Evolutionary conservation across 805 yeast species (phyloP).

Genomic region (Metschnikowia reukaufii): DNA sequence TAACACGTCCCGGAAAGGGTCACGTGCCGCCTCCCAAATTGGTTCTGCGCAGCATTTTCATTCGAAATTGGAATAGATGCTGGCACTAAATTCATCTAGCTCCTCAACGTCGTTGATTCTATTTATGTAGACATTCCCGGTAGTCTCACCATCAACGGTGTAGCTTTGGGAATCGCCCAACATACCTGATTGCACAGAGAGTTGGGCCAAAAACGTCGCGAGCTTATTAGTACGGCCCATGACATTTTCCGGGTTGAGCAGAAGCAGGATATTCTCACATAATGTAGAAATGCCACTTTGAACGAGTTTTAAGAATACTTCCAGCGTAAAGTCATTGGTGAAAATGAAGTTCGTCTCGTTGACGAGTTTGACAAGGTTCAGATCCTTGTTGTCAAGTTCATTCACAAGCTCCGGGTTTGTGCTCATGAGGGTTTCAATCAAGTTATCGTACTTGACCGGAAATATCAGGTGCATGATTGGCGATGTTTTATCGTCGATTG

Average conservation of each 20-base stretch:
- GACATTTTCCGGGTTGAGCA: conserved; percentile 23
- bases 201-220: conserved; percentile 69
- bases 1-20: not conserved
- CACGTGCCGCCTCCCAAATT: too few relatives aligned
- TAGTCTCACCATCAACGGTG: conserved; percentile 25
- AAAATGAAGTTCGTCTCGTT: conserved; percentile 48
- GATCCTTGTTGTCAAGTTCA: conserved; percentile 37
- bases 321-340: conserved; percentile 30
- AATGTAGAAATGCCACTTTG: conserved; percentile 36
- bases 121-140: conserved; percentile 41
- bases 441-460: conserved; percentile 38
- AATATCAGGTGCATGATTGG: conserved; percentile 30
- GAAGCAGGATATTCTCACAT: conserved; percentile 30
- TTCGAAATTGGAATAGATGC: conserved; percentile 80
- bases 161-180: conserved; percentile 46
- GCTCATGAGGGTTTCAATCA: conserved; percentile 49
- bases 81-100: conserved; percentile 84
- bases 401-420: conserved; percentile 44
- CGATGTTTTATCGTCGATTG: conserved; percentile 17
- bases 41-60: conserved; percentile 18
- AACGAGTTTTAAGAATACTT: conserved; percentile 36
- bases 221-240: conserved; percentile 32
- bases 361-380: conserved; percentile 40
- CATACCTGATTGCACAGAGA: conserved; percentile 62
- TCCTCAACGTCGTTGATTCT: conserved; percentile 48